phyloP scores from a whole-genome alignment of 2,329 filamentous ascomycete species.

The Curvularia verruculosa region DNA sequence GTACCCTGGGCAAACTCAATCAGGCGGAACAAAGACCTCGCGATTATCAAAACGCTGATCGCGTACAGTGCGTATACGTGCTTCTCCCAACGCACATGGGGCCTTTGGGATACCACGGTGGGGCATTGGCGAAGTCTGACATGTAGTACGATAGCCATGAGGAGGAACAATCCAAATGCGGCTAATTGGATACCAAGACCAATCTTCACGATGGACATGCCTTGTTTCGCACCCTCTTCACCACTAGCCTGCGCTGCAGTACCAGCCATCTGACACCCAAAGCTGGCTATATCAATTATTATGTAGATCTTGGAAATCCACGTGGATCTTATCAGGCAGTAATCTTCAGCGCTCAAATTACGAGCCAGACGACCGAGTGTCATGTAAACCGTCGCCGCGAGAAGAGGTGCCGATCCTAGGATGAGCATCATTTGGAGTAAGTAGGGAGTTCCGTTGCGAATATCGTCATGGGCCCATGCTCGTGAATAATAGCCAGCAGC shows the following conservation, averaged over 20 bases:
- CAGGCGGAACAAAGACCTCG: conserved; percentile 23
- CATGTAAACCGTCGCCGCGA: conserved; percentile 60
- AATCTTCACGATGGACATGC: conserved; percentile 18
- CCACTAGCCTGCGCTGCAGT: conserved; percentile 25
- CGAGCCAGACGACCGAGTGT: conserved; percentile 53
- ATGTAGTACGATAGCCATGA: conserved; percentile 20
- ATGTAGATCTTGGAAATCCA: conserved; percentile 37
- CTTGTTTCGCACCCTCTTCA: conserved; percentile 11
- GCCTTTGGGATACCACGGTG: conserved; percentile 3
- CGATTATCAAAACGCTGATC: conserved; percentile 22
- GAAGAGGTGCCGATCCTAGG: conserved; percentile 56
- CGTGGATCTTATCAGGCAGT: conserved; percentile 46
- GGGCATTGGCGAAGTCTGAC: conserved; percentile 14
- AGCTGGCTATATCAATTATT: conserved; percentile 28
- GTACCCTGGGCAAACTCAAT: conserved; percentile 21
- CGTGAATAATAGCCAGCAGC: conserved; percentile 27
- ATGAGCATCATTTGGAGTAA: conserved; percentile 54
- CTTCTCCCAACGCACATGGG: conserved; percentile 17
- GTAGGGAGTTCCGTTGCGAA: conserved; percentile 37
- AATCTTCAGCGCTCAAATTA: conserved; percentile 46
- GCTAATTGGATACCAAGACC: conserved; percentile 25
- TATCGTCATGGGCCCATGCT: conserved; percentile 19
- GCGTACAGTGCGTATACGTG: conserved; percentile 16
- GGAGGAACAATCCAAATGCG: conserved; percentile 22
- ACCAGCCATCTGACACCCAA: conserved; percentile 28